Conservation (phyloP, 2,329 filamentous ascomycete species). For the Sordariomycetes sp. region DNA sequence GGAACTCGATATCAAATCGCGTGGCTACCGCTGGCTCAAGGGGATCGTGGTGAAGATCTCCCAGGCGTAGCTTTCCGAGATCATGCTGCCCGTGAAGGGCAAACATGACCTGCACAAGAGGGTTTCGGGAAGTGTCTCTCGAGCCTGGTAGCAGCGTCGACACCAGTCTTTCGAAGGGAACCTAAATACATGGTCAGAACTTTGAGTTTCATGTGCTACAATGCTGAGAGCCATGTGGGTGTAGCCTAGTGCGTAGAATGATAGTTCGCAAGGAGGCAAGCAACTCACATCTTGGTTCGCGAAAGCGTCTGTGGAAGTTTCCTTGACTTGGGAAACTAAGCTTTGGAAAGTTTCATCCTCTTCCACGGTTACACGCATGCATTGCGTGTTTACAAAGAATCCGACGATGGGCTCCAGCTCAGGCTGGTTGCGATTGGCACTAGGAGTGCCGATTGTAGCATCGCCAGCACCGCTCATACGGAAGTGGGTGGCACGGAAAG, state of each 20-base stretch:
- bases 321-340: conserved; percentile 6
- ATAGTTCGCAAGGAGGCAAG: too few relatives aligned
- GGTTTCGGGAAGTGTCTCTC: conserved; percentile 5
- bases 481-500: conserved; percentile 8
- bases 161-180: conserved; percentile 8
- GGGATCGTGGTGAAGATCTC: conserved; percentile 5
- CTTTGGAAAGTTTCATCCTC: conserved; percentile 5
- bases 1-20: conserved; percentile 14
- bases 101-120: conserved; percentile 7
- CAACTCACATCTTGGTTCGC: conserved; percentile 9
- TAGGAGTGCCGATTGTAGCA: conserved; percentile 7
- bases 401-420: conserved; percentile 8
- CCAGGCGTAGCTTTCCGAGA: conserved; percentile 4
- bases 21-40: conserved; percentile 2
- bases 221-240: not conserved
- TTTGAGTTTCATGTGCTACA: not conserved
- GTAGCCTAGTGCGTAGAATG: too few relatives aligned
- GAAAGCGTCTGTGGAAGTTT: conserved; percentile 4
- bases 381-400: conserved; percentile 11
- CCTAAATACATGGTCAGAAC: not conserved
- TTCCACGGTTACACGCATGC: conserved; percentile 6
- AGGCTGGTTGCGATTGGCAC: conserved; percentile 7
- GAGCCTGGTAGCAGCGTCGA: conserved; percentile 2
- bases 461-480: conserved; percentile 8
- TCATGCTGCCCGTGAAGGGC: conserved; percentile 5